Conservation (phyloP, 148 eudicot genomes). For the Spergularia marina region DNA sequence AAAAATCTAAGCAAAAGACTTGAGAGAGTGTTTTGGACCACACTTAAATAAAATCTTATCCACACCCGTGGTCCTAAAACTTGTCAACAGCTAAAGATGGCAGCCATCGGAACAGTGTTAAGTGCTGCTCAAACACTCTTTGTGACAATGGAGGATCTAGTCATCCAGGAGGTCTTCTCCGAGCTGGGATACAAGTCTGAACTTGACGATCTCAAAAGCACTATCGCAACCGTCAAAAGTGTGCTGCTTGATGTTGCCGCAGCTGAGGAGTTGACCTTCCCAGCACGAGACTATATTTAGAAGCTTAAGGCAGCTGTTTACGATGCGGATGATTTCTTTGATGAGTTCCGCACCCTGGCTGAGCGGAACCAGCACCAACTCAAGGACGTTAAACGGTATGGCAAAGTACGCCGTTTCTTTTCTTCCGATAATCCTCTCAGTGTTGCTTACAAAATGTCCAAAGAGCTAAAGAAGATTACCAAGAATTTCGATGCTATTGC, state of each 20-base stretch:
- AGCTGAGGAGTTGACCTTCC: not conserved
- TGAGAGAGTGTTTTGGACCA: too few species aligned
- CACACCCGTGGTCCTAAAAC: too few species aligned
- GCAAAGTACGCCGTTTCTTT: conserved; percentile 18
- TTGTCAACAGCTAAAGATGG: too few species aligned
- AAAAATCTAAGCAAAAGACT: too few species aligned
- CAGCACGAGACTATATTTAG: conserved; percentile 3
- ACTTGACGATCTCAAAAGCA: conserved; percentile 12
- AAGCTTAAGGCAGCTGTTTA: conserved; percentile 25
- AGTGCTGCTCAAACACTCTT: conserved; percentile 9
- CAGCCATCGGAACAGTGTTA: not conserved
- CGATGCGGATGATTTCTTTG: conserved; percentile 34
- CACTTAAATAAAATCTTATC: too few species aligned
- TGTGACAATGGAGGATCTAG: not conserved
- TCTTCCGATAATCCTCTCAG: not conserved
- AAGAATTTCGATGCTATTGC: not conserved
- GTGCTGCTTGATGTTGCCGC: conserved; percentile 23
- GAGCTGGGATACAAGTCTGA: conserved; percentile 1
- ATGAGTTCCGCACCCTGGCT: conserved; percentile 23
- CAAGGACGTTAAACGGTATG: not conserved
- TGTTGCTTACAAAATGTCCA: conserved; percentile 7
- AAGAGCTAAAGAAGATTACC: conserved; percentile 7
- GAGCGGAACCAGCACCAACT: not conserved
- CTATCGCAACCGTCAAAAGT: conserved; percentile 9
- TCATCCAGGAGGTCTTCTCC: not conserved